phyloP scores from a whole-genome alignment of 768 basidiomycete genomes.

The Rickenella mellea region DNA sequence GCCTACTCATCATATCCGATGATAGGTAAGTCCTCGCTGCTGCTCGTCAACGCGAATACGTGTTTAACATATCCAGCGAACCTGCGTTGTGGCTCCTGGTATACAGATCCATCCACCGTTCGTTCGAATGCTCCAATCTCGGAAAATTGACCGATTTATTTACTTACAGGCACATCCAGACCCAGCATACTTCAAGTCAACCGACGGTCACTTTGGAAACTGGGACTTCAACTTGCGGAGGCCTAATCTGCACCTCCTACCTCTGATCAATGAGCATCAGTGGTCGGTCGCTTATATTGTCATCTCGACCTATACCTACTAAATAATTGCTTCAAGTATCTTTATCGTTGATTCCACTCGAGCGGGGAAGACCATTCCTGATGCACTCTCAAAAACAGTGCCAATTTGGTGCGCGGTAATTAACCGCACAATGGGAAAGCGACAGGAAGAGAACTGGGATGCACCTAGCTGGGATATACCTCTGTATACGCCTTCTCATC shows the following conservation, averaged over 20 bases:
- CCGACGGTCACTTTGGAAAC: constrained; percentile 77
- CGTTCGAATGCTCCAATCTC: constrained; percentile 20
- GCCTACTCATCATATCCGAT: constrained; percentile 45
- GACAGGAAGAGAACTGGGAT: constrained; percentile 8
- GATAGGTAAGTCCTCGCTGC: constrained; percentile 19
- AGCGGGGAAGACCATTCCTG: constrained; percentile 88
- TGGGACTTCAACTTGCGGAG: constrained; percentile 82
- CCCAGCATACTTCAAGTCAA: constrained; percentile 83
- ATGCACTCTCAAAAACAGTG: constrained; percentile 87
- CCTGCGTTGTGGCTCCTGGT: constrained; percentile 92
- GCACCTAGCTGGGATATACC: constrained; percentile 38
- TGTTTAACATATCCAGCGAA: constrained; percentile 47
- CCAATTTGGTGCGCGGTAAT: constrained; percentile 93
- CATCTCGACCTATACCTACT: neutral
- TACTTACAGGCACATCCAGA: constrained; percentile 10
- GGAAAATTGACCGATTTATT: constrained; percentile 3
- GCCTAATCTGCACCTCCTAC: constrained; percentile 73
- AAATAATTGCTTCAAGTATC: constrained; percentile 35
- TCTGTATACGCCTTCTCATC: constrained; percentile 63
- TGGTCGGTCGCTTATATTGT: constrained; percentile 41
- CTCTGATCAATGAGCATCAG: constrained; percentile 37
- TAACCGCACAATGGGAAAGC: constrained; percentile 49
- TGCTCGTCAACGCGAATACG: neutral
- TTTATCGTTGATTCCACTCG: constrained; percentile 90
- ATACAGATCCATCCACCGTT: constrained; percentile 63